Evolutionary conservation across 306 rosid genomes (phyloP).

Genomic region (Senna tora): DNA sequence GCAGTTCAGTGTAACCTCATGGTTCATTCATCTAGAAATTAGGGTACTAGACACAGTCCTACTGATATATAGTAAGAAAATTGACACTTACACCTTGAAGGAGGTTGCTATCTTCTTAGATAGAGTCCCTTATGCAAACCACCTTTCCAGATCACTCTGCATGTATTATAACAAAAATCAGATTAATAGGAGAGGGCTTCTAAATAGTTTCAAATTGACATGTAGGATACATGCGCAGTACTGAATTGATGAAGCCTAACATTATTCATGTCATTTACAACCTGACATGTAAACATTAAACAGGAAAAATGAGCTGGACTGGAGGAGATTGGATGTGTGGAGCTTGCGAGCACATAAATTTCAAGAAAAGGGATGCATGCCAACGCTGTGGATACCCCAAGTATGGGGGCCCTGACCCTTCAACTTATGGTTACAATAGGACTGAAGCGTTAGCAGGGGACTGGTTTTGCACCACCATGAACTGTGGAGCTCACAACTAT

Average conservation of each 20-base stretch:
- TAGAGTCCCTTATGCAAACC: conserved; percentile 1
- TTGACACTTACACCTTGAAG: background rate
- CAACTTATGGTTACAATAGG: conserved; percentile 60
- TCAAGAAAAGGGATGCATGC: conserved; percentile 85
- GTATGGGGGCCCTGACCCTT: conserved; percentile 86
- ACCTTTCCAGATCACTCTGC: background rate
- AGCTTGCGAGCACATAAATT: conserved; percentile 82
- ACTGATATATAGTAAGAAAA: background rate
- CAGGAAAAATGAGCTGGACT: conserved; percentile 77
- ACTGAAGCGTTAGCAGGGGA: conserved; percentile 87
- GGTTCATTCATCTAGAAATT: conserved; percentile 10
- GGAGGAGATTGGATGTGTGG: conserved; percentile 95
- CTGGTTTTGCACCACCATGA: conserved; percentile 72
- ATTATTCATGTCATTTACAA: background rate
- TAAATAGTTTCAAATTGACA: background rate
- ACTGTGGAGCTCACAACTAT: conserved; percentile 86
- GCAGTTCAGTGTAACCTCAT: conserved; percentile 11
- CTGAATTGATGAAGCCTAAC: background rate
- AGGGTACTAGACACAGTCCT: conserved; percentile 9
- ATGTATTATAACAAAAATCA: background rate
- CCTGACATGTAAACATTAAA: background rate
- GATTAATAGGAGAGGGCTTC: background rate
- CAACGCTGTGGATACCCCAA: conserved; percentile 83
- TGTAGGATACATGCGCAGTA: conserved; percentile 10
- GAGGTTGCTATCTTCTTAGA: background rate